A percentile compares a stretch with the other conserved stretches of the same genome.
Evolutionary conservation across 345 rosid species (phyloP).

Genomic region (Physaria fendleri): DNA sequence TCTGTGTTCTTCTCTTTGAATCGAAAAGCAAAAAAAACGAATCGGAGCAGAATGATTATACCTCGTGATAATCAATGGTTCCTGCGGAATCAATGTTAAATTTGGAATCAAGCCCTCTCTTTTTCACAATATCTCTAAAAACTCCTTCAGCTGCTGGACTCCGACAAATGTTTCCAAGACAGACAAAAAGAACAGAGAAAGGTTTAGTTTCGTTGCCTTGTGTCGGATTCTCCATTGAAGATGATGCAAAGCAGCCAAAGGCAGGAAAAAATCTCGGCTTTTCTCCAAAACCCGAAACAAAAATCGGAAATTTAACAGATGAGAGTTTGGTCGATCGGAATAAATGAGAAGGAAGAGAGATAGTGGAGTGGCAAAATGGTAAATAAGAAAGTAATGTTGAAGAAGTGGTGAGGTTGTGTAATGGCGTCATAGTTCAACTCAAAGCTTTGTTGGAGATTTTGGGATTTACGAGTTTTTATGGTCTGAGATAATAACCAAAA

Average conservation of each 20-base stretch:
- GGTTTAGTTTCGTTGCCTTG: slow-evolving; percentile 43
- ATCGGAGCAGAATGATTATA: not conserved
- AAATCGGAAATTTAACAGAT: not conserved
- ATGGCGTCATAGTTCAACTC: slow-evolving; percentile 20
- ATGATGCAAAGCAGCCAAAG: slow-evolving; percentile 21
- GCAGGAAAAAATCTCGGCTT: slow-evolving; percentile 17
- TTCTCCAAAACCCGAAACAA: not conserved
- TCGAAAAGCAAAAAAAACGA: not conserved
- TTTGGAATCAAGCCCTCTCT: slow-evolving; percentile 56
- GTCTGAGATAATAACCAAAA: too few species aligned
- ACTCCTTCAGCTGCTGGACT: slow-evolving; percentile 99
- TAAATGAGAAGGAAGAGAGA: slow-evolving; percentile 6
- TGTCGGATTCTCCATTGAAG: slow-evolving; percentile 51
- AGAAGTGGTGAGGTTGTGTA: slow-evolving; percentile 14
- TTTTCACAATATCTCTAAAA: slow-evolving; percentile 66
- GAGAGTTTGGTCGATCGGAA: too few species aligned
- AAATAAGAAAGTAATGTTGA: slow-evolving; percentile 32
- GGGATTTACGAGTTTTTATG: too few species aligned
- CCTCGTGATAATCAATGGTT: slow-evolving; percentile 86
- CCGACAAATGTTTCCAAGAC: slow-evolving; percentile 87
- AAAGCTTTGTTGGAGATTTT: too few species aligned
- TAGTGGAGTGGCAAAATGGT: slow-evolving; percentile 45
- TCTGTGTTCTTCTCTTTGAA: not conserved
- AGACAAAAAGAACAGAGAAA: slow-evolving; percentile 77
- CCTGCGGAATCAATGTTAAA: slow-evolving; percentile 94